Base-by-base conservation (phyloP, 2,329 filamentous ascomycete species). In the Fusarium sublunatum region DNA sequence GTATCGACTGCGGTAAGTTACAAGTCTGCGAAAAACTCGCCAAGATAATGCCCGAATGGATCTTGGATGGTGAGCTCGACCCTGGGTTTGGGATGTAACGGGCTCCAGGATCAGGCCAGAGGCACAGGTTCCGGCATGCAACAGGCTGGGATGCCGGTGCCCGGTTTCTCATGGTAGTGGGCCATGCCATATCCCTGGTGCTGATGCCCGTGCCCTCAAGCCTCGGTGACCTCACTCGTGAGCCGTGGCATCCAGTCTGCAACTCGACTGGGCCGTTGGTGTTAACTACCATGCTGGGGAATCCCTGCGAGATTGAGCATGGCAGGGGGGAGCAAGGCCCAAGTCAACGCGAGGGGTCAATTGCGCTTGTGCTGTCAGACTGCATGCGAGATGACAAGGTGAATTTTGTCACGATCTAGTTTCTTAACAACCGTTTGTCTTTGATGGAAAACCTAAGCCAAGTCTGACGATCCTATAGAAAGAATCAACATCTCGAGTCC, bases 141-240 rank as follows among this genome's bases (percentile, higher is more conserved):
- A 71, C 63, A 58, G 67, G 67, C 69, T 70, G 61, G 52, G 60
- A 67, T 66, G 35, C 61, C 60, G 63, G 67, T 42, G 47, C 48
- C 61, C 66, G 58, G 65, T 53, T 57, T 41, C 55, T 51, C 36
- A 32, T 42, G 36, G 25, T 22, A 19, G 48, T 56, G 58, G 53
- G 31, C 36, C n/a, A 50, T 49, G 59, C 43, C 61, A 25, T 15
- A 7, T 49, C 54, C 57, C 49, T 19, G 19, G 19, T 19, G 19
- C 55, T 58, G 53, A 52, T 46, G 41, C 53, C 52, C 40, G 40
- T 52, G 50, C 50, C 36, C 42, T 58, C 47, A 46, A 34, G 55
- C 53, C 57, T 55, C 41, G 22, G 53, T 63, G 59, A 54, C 50
- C 49, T 59, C 54, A 48, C 47, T 44, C 46, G 34, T 53, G 38